Evolutionary conservation across 2,329 filamentous ascomycete genomes (phyloP), one percentile per base, ranked within the genome.

Genomic region (Fulvia fulva): DNA sequence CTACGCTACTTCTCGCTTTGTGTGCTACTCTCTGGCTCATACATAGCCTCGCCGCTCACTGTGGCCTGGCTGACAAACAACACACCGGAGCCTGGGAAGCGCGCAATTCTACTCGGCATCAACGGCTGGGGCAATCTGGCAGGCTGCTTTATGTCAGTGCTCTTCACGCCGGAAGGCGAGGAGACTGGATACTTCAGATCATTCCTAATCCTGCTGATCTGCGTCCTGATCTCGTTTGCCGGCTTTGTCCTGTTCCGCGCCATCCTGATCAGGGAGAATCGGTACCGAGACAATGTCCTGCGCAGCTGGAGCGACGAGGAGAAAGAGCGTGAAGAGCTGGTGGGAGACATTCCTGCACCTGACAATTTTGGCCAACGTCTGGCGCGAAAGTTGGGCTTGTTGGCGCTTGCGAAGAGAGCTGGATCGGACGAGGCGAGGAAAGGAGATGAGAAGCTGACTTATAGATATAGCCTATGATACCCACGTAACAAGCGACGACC

Each of bases 1-100:
- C 71, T 74, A 1, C 74, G 78, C 26, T 82, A 82, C 61, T 56
- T 78, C 16, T 73, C 76, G 1, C 74, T 82, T 16, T 79, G 76
- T 63, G 65, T 82, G 12, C 72, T 82, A 1, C 71, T 82, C 11
- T 71, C 73, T 0, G 78, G 78, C n/a, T 77, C 75, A 1, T 83
- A 80, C 58, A 77, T 82, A 37, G 78, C 81, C 0, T 78, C 76
- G 1, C 81, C 81, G 0, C 71, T 83, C 8, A 80, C 80, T 1
- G 80, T 82, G 0, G 80, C 81, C 0, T 83, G 81, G 81, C 75
- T 83, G 2, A 77, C 78, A 1, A 80, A 78, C 23, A 83, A 83
- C 63, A 82, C 79, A 3, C 80, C 80, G 0, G 76, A 78, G 50
- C 80, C 80, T 0, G 81, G 80, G 7, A 82, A 81, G 59, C 74